These are phyloP conservation scores for Zangia roseola DNA, from an alignment of 768 basidiomycete genomes.

Conservation along the genomic window DNA sequence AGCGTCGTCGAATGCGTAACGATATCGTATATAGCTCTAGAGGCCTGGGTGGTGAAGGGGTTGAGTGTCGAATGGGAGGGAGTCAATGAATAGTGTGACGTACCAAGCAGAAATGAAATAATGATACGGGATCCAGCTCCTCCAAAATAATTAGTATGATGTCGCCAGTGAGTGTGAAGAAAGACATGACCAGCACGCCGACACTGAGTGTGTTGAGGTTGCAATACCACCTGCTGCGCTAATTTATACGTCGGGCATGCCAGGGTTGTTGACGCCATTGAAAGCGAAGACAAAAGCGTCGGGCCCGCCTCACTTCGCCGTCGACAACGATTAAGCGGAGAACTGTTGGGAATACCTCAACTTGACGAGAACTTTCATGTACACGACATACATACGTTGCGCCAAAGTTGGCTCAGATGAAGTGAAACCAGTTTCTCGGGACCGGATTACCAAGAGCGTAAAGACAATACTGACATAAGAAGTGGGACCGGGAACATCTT, in stretches of 20 bases:
- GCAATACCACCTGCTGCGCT: constrained; percentile 1
- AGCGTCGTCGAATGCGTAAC: constrained; percentile 25
- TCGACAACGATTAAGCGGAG: constrained; percentile 32
- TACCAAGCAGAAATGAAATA: constrained; percentile 33
- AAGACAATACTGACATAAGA: constrained; percentile 28
- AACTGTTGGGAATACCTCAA: constrained; percentile 26
- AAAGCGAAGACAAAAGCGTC: constrained; percentile 36
- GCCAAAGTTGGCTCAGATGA: constrained; percentile 18
- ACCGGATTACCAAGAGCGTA: constrained; percentile 21
- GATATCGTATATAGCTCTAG: constrained; percentile 19
- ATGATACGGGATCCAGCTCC: constrained; percentile 33
- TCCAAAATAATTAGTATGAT: constrained; percentile 32
- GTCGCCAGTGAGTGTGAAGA: constrained; percentile 32
- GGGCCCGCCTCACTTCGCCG: constrained; percentile 30
- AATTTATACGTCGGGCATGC: constrained; percentile 33
- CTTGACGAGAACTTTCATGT: constrained; percentile 25
- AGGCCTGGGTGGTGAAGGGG: constrained; percentile 20
- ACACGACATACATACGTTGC: constrained; percentile 29
- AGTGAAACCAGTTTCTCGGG: constrained; percentile 20
- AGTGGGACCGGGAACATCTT: constrained; percentile 28
- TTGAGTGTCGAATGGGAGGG: not conserved
- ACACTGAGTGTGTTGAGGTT: constrained; percentile 19
- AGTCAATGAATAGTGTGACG: not conserved
- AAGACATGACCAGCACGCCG: constrained; percentile 37
- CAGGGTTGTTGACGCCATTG: constrained; percentile 23